Conservation (phyloP, 306 rosid species). For the Spatholobus suberectus region DNA sequence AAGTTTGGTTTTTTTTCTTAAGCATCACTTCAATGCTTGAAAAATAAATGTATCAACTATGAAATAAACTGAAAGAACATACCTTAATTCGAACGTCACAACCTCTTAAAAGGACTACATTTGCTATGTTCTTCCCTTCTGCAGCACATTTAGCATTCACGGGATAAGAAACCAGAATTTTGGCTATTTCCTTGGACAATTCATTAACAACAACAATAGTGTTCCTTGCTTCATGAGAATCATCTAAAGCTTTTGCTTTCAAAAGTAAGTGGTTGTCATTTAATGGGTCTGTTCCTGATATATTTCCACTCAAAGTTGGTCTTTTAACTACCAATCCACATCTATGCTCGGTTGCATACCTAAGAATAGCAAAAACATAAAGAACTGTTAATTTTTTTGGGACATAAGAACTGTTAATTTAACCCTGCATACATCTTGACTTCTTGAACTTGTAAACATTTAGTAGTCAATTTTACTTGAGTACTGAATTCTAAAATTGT, state of each 20-base stretch:
- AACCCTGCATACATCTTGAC: slow-evolving; percentile 23
- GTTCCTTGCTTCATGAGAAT: slow-evolving; percentile 80
- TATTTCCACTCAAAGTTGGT: slow-evolving; percentile 89
- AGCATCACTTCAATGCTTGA: slow-evolving; percentile 10
- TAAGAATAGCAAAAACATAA: slow-evolving; percentile 37
- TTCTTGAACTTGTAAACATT: slow-evolving; percentile 3
- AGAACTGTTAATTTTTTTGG: slow-evolving; percentile 11
- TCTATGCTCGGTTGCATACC: slow-evolving; percentile 99
- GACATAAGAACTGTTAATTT: slow-evolving; percentile 14
- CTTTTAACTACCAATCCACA: slow-evolving; percentile 98
- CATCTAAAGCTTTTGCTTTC: slow-evolving; percentile 90
- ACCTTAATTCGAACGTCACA: slow-evolving; percentile 98
- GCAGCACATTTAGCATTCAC: slow-evolving; percentile 78
- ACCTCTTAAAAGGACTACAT: slow-evolving; percentile 90
- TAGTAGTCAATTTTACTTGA: slow-evolving; percentile 2
- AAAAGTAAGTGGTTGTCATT: slow-evolving; percentile 91
- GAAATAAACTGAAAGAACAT: slow-evolving; percentile 37
- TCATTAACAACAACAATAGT: slow-evolving; percentile 84
- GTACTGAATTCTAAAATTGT: not conserved
- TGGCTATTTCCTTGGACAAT: slow-evolving; percentile 89
- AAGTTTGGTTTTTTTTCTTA: slow-evolving; percentile 5
- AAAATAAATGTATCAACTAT: slow-evolving; percentile 17
- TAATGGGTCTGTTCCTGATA: slow-evolving; percentile 94
- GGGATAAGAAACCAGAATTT: slow-evolving; percentile 83
- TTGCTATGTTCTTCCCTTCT: slow-evolving; percentile 92